Conservation (phyloP, 352 stramenopile genomes). For the Stephanocyclus meneghinianus region DNA sequence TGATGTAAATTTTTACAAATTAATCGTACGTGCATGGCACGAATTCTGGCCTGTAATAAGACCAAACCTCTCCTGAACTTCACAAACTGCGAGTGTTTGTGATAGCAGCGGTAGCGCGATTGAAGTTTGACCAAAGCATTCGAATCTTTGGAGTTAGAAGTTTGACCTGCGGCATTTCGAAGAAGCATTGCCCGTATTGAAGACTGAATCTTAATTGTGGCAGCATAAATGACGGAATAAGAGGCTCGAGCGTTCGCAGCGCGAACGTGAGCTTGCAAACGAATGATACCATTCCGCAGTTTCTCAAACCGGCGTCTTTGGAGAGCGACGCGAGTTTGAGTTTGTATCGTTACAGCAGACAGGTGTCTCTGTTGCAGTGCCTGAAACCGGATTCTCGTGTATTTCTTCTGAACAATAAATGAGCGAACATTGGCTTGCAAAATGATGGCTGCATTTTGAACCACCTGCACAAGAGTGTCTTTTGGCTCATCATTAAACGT, state of each 20-base stretch:
- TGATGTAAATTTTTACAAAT: not conserved
- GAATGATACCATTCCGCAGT: not conserved
- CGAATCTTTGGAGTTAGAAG: not conserved
- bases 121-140: not conserved
- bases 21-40: not conserved
- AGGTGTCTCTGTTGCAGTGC: not conserved
- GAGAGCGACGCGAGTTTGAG: not conserved
- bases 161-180: not conserved
- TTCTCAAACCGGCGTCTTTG: not conserved
- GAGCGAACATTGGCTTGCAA: not conserved
- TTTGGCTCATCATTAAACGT: not conserved
- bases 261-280: not conserved
- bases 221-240: constrained; percentile 16
- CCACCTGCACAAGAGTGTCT: not conserved
- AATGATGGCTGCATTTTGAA: not conserved
- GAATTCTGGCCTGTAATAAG: constrained; percentile 10
- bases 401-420: not conserved
- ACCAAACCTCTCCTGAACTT: constrained; percentile 10
- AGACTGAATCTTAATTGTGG: constrained; percentile 17
- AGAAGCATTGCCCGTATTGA: not conserved
- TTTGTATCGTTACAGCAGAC: constrained; percentile 1
- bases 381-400: no score
- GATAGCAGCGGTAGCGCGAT: constrained; percentile 1
- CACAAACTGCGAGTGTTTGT: not conserved
- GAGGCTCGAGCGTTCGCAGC: not conserved